Evolutionary conservation across 371 early-diverging fungal genomes (phyloP).

Genomic region (Apophysomyces sp.): DNA sequence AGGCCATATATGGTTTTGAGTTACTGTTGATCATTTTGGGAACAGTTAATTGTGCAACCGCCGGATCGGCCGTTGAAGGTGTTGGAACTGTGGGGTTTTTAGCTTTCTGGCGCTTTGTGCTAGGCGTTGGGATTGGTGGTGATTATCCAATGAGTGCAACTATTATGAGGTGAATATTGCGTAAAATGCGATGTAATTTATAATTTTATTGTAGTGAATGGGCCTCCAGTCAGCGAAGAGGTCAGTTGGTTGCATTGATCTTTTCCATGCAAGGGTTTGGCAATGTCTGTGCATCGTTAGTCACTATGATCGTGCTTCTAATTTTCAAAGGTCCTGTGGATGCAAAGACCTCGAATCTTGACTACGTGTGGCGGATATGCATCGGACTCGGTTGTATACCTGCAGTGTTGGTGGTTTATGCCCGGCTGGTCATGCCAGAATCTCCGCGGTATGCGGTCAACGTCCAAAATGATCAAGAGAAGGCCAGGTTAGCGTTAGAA

Average conservation of each 20-base stretch:
- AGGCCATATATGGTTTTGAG: conserved; percentile 66
- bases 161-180: conserved; percentile 63
- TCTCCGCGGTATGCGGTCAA: not conserved
- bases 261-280: conserved; percentile 72
- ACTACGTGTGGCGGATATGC: no score
- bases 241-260: conserved; percentile 60
- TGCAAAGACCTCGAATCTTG: not conserved
- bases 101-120: conserved; percentile 64
- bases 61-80: conserved; percentile 53
- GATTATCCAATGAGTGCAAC: conserved; percentile 32
- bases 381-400: conserved; percentile 3
- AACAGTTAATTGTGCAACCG: conserved; percentile 63
- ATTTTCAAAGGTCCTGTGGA: not conserved
- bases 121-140: conserved; percentile 69
- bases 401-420: not conserved
- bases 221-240: conserved; percentile 51
- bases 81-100: conserved; percentile 56
- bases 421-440: conserved; percentile 2
- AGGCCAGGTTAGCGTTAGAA: not conserved
- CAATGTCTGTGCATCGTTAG: conserved; percentile 29
- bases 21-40: conserved; percentile 55
- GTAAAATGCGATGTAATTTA: no score
- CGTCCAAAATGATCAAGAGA: not conserved
- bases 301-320: conserved; percentile 53
- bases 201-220: conserved; percentile 30